Evolutionary conservation across 2,329 filamentous ascomycete species (phyloP).

Genomic region (Epichloe hybrida): DNA sequence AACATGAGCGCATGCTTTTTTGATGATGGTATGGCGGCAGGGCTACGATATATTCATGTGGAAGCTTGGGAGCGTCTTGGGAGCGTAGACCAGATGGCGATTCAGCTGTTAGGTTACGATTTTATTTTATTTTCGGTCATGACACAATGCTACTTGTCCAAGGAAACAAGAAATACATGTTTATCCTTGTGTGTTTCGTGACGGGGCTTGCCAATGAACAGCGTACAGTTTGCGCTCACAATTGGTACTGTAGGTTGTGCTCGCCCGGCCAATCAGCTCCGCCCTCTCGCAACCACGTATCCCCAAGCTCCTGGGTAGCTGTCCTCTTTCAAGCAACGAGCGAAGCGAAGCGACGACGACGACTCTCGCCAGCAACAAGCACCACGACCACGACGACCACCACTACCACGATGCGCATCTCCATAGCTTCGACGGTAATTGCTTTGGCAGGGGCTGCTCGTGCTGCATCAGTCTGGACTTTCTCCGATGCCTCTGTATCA

Average conservation of each 20-base stretch:
- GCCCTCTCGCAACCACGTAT: slow-evolving; percentile 12
- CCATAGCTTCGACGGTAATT: slow-evolving; percentile 25
- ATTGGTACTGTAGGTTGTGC: slow-evolving; percentile 1
- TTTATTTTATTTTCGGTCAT: too few species aligned
- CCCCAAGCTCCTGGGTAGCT: slow-evolving; percentile 11
- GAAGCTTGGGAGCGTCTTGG: too few species aligned
- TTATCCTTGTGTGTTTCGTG: too few species aligned
- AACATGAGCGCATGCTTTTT: background rate
- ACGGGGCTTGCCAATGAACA: background rate
- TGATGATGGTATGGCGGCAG: background rate
- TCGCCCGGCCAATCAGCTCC: slow-evolving; percentile 8
- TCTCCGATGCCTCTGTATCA: slow-evolving; percentile 57
- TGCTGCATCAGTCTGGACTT: slow-evolving; percentile 53
- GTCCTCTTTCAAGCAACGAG: slow-evolving; percentile 14
- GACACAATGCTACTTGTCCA: too few species aligned
- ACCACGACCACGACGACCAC: slow-evolving; percentile 5
- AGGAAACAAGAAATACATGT: too few species aligned
- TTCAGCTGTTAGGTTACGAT: too few species aligned
- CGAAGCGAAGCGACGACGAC: slow-evolving; percentile 4
- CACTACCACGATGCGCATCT: slow-evolving; percentile 22
- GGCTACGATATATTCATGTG: background rate
- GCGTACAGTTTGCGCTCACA: background rate
- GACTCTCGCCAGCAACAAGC: slow-evolving; percentile 1
- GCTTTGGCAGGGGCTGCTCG: slow-evolving; percentile 36
- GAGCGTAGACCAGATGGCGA: background rate